These are phyloP conservation scores for Ceratocystis harringtonii DNA, from an alignment of 2,329 filamentous ascomycete species.

Conservation along the genomic window DNA sequence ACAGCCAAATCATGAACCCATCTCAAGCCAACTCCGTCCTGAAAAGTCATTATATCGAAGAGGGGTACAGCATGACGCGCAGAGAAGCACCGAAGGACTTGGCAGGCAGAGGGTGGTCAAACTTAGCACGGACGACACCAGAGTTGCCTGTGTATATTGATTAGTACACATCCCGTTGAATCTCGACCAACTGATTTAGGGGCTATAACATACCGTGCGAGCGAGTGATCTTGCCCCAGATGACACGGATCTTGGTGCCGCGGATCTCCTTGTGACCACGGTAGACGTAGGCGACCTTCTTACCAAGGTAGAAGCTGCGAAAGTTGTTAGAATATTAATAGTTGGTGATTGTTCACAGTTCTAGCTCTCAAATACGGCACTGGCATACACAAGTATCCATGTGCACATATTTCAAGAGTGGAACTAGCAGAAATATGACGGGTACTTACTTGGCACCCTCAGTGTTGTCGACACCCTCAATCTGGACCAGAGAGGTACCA, in stretches of 20 bases:
- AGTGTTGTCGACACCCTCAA: slow-evolving; percentile 90
- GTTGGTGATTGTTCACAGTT: background rate
- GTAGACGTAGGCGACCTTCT: slow-evolving; percentile 98
- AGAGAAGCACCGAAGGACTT: slow-evolving; percentile 94
- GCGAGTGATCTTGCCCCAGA: slow-evolving; percentile 97
- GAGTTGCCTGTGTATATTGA: slow-evolving; percentile 58
- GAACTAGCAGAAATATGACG: background rate
- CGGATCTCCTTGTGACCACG: slow-evolving; percentile 86
- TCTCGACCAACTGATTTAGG: background rate
- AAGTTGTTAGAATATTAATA: slow-evolving; percentile 20
- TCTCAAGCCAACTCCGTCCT: slow-evolving; percentile 47
- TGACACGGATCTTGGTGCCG: slow-evolving; percentile 96
- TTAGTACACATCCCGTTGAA: slow-evolving; percentile 6
- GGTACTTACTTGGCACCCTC: slow-evolving; percentile 65
- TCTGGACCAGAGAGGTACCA: slow-evolving; percentile 89
- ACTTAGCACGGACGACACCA: slow-evolving; percentile 94
- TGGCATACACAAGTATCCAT: background rate
- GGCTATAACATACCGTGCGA: slow-evolving; percentile 59
- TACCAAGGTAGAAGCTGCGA: slow-evolving; percentile 82
- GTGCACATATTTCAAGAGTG: background rate
- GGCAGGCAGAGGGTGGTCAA: slow-evolving; percentile 87
- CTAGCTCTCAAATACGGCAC: background rate
- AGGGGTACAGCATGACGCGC: slow-evolving; percentile 96
- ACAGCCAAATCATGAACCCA: slow-evolving; percentile 47
- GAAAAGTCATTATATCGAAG: slow-evolving; percentile 64